Base-by-base conservation (phyloP, 257 asterid species). In the Capsicum rhomboideum region DNA sequence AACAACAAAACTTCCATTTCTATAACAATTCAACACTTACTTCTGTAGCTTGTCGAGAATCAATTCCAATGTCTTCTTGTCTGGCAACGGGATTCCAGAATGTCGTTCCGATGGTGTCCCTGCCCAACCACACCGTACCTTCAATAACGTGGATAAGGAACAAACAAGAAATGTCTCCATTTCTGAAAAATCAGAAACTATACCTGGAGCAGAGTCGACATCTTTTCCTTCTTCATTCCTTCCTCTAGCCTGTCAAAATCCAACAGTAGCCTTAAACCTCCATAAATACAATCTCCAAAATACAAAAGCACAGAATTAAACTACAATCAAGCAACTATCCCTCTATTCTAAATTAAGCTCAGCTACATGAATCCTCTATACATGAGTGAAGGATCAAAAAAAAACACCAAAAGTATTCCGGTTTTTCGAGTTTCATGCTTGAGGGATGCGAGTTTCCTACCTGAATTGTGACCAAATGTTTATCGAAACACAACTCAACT, bases 41-140 rank as follows among this genome's bases (percentile, higher is more conserved):
- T 94, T 97, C 90, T 97, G 99, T 89, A 97, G 97, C 89, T 95
- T 97, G 90, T 95, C 97, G 84, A 97, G 89, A 85, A 97, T 90
- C 56, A 94, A 84, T 89, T 97, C 99, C 92, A 95, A 83, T 0
- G 82, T 79, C 90, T 93, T 97, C 95, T 89, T 97, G 79, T 94
- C 98, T 18, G 99, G 99, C 89, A 95, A 46, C 52, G 90, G 92
- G 68, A 87, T 67, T 86, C 90, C 92, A 56, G 89, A 80, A 14
- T 88, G 83, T 28, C 84, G 88, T 77, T 88, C 93, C 0, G 58
- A 63, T 21, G 95, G 99, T 34, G 97, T 89, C 86, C 97, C 99
- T 96, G 85, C 77, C 66, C 79, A 86, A 53, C 83, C 78, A 42
- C 42, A 82, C 4, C 40, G 10, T 16, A 50, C 26, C 37, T 50